Conservation (phyloP, 805 yeast species). For the Sugiyamaella americana region DNA sequence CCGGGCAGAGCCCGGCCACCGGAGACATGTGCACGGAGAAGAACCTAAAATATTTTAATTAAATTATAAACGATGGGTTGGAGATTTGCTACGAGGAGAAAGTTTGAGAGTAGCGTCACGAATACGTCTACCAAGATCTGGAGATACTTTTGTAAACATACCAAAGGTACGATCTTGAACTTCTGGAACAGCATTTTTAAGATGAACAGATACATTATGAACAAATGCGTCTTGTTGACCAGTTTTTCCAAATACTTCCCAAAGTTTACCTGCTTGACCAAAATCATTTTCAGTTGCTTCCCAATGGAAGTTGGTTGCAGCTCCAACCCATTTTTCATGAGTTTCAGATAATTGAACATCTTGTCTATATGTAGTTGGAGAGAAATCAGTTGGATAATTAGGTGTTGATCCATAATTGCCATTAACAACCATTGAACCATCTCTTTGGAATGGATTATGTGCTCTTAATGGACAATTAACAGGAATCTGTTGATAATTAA, state of each 20-base stretch:
- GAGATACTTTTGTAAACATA: slow-evolving; percentile 67
- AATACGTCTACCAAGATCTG: slow-evolving; percentile 60
- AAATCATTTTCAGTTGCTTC: slow-evolving; percentile 58
- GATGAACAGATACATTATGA: slow-evolving; percentile 78
- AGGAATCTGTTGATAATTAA: slow-evolving; percentile 61
- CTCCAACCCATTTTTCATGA: slow-evolving; percentile 77
- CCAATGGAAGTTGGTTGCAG: slow-evolving; percentile 88
- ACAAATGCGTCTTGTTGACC: slow-evolving; percentile 83
- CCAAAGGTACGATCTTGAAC: slow-evolving; percentile 76
- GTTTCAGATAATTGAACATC: slow-evolving; percentile 18
- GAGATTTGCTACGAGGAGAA: slow-evolving; percentile 31
- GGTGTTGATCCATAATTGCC: slow-evolving; percentile 46
- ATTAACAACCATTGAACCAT: slow-evolving; percentile 49
- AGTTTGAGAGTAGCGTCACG: slow-evolving; percentile 54
- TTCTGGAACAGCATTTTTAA: slow-evolving; percentile 54
- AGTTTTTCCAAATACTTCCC: slow-evolving; percentile 67
- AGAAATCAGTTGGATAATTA: slow-evolving; percentile 43
- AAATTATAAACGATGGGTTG: not conserved
- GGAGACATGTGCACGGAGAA: no score
- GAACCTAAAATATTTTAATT: no score
- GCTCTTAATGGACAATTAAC: slow-evolving; percentile 54
- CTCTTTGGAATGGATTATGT: slow-evolving; percentile 47
- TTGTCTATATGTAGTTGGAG: slow-evolving; percentile 31
- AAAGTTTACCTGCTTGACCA: slow-evolving; percentile 69
- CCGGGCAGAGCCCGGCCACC: no score